Conservation (phyloP, 1,284 basidiomycete species). For the Puccinia horiana region DNA sequence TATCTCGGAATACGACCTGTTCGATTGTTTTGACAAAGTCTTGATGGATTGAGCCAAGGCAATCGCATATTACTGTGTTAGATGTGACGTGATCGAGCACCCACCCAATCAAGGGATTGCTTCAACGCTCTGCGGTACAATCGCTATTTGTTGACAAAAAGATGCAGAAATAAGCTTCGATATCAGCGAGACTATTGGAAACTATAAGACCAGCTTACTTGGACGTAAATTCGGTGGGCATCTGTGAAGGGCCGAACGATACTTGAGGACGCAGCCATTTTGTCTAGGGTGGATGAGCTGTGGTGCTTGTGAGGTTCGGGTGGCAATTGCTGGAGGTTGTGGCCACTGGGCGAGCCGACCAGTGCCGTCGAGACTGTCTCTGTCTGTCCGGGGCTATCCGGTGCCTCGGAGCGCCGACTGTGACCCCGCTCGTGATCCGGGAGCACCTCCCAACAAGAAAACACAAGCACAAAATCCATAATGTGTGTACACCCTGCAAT, state of each 20-base stretch:
- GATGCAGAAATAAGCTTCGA: not conserved
- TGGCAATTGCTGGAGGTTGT: no score
- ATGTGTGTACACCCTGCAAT: no score
- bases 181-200: not conserved
- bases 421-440: no score
- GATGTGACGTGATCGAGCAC: not conserved
- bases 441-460: no score
- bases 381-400: no score
- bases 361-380: no score
- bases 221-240: conserved; percentile 56
- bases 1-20: conserved; percentile 48
- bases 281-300: not conserved
- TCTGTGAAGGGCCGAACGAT: conserved; percentile 49
- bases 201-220: conserved; percentile 51
- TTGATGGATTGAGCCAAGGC: not conserved
- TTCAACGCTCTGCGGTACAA: conserved; percentile 57
- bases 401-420: no score
- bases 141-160: conserved; percentile 50
- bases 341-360: no score
- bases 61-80: not conserved
- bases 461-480: no score
- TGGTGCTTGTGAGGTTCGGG: not conserved
- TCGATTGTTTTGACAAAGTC: not conserved
- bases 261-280: conserved; percentile 24
- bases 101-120: conserved; percentile 56